Evolutionary conservation across 805 yeast species (phyloP).

Genomic region (Debaryomyces maramus): DNA sequence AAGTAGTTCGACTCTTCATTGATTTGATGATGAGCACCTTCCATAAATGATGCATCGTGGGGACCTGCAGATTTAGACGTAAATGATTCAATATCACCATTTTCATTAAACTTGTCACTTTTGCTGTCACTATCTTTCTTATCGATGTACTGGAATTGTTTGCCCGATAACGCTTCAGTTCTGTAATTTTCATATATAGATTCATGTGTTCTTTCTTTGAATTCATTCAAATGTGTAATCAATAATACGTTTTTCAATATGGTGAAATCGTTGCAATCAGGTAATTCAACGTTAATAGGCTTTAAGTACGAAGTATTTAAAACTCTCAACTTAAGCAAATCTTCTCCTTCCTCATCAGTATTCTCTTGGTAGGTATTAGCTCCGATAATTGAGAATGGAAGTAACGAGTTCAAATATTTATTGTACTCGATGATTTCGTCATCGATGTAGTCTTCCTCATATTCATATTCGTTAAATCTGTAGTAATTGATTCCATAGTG

Average conservation of each 20-base stretch:
- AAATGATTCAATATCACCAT: constrained; percentile 9
- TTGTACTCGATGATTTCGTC: constrained; percentile 67
- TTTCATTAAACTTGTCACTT: constrained; percentile 8
- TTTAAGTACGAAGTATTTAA: constrained; percentile 49
- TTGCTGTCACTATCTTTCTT: constrained; percentile 4
- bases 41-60: constrained; percentile 1
- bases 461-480: constrained; percentile 65
- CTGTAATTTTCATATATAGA: constrained; percentile 85
- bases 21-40: not conserved
- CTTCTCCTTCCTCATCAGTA: constrained; percentile 32
- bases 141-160: constrained; percentile 41
- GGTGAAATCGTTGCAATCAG: constrained; percentile 77
- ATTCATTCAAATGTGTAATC: constrained; percentile 82
- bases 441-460: constrained; percentile 49
- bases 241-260: constrained; percentile 76
- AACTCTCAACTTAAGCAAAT: constrained; percentile 53
- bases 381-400: constrained; percentile 71
- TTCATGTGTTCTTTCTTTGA: constrained; percentile 87
- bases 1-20: constrained; percentile 25
- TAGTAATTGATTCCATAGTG: constrained; percentile 69
- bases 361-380: constrained; percentile 59
- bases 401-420: constrained; percentile 58
- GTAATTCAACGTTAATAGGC: constrained; percentile 63
- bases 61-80: constrained; percentile 6
- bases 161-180: constrained; percentile 78